Percentiles rank a stretch among this genome's conserved stretches.
These are phyloP conservation scores for Neophaeococcomyces aloes DNA, from an alignment of 2,329 filamentous ascomycete genomes.

Conservation along the genomic window DNA sequence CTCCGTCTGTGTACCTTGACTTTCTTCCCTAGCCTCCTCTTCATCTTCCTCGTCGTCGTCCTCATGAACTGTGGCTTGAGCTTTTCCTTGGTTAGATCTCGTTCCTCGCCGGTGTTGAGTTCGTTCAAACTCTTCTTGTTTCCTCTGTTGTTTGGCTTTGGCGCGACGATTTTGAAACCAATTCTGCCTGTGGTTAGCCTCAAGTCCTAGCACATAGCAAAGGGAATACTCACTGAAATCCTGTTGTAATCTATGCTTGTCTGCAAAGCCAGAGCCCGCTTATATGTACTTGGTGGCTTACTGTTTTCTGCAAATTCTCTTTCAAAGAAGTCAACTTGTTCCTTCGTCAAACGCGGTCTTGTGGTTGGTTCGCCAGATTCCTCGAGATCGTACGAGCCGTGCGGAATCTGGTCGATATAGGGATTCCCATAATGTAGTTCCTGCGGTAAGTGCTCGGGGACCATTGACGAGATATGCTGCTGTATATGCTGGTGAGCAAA, in stretches of 20 bases:
- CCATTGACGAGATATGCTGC: too few relatives aligned
- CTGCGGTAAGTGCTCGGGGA: too few relatives aligned
- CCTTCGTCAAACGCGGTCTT: conserved; percentile 40
- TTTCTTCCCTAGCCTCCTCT: background rate
- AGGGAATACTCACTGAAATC: conserved; percentile 35
- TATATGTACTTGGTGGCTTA: conserved; percentile 41
- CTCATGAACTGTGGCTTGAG: background rate
- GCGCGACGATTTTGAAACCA: conserved; percentile 45
- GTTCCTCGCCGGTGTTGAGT: conserved; percentile 25
- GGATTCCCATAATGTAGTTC: too few relatives aligned
- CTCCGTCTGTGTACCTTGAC: background rate
- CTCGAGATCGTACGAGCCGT: conserved; percentile 29
- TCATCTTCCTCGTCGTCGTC: conserved; percentile 1
- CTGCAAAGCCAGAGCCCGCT: conserved; percentile 39
- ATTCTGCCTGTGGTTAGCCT: conserved; percentile 30
- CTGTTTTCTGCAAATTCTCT: conserved; percentile 40
- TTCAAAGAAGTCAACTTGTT: conserved; percentile 42
- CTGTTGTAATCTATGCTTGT: conserved; percentile 40
- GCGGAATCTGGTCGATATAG: too few relatives aligned
- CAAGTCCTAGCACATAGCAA: background rate
- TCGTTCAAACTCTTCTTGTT: conserved; percentile 39
- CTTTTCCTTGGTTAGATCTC: background rate
- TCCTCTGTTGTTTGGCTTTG: conserved; percentile 42
- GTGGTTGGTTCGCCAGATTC: conserved; percentile 39
- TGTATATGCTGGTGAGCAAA: too few relatives aligned